Evolutionary conservation across 1,139 yeast genomes (phyloP).

Genomic region (Eremothecium sinecaudum): DNA sequence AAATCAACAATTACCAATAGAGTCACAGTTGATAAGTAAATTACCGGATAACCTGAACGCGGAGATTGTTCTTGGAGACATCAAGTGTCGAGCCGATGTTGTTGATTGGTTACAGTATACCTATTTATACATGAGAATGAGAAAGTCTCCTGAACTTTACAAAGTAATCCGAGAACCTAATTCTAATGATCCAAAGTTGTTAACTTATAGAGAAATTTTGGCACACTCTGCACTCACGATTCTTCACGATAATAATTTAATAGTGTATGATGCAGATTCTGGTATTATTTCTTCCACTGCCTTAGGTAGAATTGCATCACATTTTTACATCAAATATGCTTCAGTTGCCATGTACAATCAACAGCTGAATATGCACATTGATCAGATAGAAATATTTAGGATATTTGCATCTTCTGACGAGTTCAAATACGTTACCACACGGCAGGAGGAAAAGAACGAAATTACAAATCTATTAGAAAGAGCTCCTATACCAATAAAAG

Average conservation of each 20-base stretch:
- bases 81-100: constrained; percentile 55
- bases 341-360: constrained; percentile 59
- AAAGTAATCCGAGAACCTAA: constrained; percentile 53
- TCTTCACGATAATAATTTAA: constrained; percentile 46
- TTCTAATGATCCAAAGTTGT: constrained; percentile 43
- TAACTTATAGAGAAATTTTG: constrained; percentile 53
- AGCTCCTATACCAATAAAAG: constrained; percentile 83
- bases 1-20: constrained; percentile 87
- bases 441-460: constrained; percentile 83
- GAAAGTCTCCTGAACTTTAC: constrained; percentile 60
- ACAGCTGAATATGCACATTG: constrained; percentile 53
- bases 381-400: constrained; percentile 66
- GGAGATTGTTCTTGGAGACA: constrained; percentile 69
- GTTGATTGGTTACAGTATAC: constrained; percentile 72
- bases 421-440: constrained; percentile 70
- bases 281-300: constrained; percentile 56
- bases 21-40: constrained; percentile 68
- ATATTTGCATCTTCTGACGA: constrained; percentile 78
- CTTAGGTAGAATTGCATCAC: constrained; percentile 77
- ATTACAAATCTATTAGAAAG: constrained; percentile 56
- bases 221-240: constrained; percentile 65
- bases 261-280: constrained; percentile 45
- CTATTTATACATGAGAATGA: constrained; percentile 74
- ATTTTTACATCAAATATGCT: constrained; percentile 68
- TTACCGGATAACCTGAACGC: constrained; percentile 77